phyloP scores from a whole-genome alignment of 140 eudicot species.

The Flaveria floridana region DNA sequence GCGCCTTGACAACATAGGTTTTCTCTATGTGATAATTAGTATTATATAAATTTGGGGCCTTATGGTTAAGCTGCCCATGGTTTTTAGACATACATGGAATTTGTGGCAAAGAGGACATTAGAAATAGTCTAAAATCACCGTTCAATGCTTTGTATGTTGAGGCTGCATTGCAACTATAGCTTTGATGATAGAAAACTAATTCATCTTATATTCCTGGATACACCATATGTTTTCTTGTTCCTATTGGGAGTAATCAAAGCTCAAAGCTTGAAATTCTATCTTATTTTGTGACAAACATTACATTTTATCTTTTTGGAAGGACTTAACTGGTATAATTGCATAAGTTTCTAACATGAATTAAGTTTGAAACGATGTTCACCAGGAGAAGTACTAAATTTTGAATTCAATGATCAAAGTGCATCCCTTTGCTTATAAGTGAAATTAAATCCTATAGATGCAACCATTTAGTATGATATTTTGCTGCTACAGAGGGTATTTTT shows the following conservation, averaged over 20 bases:
- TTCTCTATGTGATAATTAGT: too few relatives aligned
- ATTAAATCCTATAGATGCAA: neutral
- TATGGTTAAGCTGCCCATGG: neutral
- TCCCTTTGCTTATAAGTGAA: constrained; percentile 8
- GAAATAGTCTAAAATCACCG: neutral
- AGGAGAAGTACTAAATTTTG: neutral
- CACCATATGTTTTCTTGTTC: neutral
- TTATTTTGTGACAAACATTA: neutral
- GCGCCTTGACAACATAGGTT: too few relatives aligned
- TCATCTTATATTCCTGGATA: constrained; percentile 5
- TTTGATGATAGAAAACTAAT: constrained; percentile 13
- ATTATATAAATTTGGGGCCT: neutral
- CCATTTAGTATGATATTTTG: constrained; percentile 18
- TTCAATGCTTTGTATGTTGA: constrained; percentile 7
- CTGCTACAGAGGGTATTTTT: constrained; percentile 39
- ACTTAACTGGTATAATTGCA: constrained; percentile 2
- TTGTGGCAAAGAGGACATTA: constrained; percentile 14
- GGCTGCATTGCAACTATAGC: neutral
- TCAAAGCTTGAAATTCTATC: neutral
- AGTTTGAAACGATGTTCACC: neutral
- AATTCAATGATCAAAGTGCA: constrained; percentile 16
- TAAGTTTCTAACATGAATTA: neutral
- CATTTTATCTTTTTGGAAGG: neutral
- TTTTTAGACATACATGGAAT: neutral
- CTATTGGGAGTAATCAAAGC: constrained; percentile 14